A percentile compares a stretch with the other conserved stretches of the same genome.
phyloP scores from a whole-genome alignment of 441 rosid species.

The Hura crepitans region DNA sequence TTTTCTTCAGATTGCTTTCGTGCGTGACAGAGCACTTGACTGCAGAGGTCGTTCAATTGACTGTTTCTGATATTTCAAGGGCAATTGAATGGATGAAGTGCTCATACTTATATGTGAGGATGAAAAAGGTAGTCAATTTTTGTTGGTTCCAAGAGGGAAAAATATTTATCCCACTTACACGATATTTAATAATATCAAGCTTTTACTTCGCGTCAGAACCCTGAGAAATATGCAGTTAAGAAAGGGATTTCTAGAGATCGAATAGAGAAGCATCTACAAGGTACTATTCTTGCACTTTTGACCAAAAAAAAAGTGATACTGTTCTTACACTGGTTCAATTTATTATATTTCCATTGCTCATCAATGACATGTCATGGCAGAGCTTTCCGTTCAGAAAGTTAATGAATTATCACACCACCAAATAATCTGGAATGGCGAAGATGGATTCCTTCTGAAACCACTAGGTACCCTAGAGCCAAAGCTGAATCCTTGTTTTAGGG shows the following conservation, averaged over 20 bases:
- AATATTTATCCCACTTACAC: background rate
- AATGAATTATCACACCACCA: constrained; percentile 72
- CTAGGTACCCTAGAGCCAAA: constrained; percentile 49
- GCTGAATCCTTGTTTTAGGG: constrained; percentile 20
- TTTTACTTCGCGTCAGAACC: constrained; percentile 50
- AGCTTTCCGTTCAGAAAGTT: constrained; percentile 76
- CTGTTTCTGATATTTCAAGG: constrained; percentile 67
- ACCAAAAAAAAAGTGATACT: background rate
- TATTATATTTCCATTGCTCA: constrained; percentile 28
- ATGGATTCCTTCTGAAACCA: constrained; percentile 87
- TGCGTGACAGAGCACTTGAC: constrained; percentile 92
- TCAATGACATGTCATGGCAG: constrained; percentile 36
- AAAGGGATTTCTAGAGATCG: constrained; percentile 73
- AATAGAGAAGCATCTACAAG: constrained; percentile 87
- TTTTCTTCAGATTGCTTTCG: constrained; percentile 65
- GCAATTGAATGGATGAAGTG: constrained; percentile 99
- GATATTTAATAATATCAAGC: constrained; percentile 25
- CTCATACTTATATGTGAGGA: constrained; percentile 84
- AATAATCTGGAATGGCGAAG: constrained; percentile 84
- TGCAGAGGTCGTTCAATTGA: constrained; percentile 93
- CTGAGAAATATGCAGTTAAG: constrained; percentile 70
- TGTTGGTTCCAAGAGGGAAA: constrained; percentile 10
- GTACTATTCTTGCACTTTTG: constrained; percentile 32
- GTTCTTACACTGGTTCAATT: no score
- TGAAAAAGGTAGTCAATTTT: constrained; percentile 66